Evolutionary conservation across 2,329 filamentous ascomycete genomes (phyloP), one percentile per base, ranked within the genome.

Genomic region (Penicillium concentricum): DNA sequence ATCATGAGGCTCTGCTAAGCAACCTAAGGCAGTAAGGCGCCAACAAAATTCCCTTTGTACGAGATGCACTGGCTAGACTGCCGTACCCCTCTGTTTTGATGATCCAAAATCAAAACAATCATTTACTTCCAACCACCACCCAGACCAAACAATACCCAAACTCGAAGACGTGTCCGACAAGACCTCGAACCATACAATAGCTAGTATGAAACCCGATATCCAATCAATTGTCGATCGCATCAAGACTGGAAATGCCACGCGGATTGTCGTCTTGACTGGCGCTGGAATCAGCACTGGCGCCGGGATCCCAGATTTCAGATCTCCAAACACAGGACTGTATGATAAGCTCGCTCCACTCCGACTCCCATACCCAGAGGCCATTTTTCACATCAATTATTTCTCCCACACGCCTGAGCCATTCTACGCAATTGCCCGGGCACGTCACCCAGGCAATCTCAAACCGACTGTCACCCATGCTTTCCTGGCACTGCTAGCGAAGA

Each of bases 381-480:
- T 96, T 48, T 96, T 96, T 76, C 89, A 93, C 68, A 90, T 96
- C 61, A 80, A 79, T 57, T 96, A 89, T 78, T 96, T 96, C 77
- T 82, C 84, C 51, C 70, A 86, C 45, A 87, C 92, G 55, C 92
- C 92, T 0, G 79, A 87, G 20, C 91, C 91, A 0, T 96, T 96
- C 76, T 96, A 96, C 73, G 84, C 88, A 1, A 84, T 96, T 13
- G 91, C 92, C 7, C 87, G 87, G 63, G 91, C 95, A 71, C 82
- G 96, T 0, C 93, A 95, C 68, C 92, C 92, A 0, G 90, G 89
- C n/a, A 88, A 87, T 64, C 92, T 89, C 74, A 81, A 85, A 39
- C 92, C 92, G 0, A 96, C 92, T 1, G 79, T 95, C 52, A 88
- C 90, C 0, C 92, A 96, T 74, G 87, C 84, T 35, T 96, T 96